A percentile compares a stretch with the other conserved stretches of the same genome.
Conservation (phyloP, 352 stramenopile genomes). For the Phytopythium chamaehyphon region DNA sequence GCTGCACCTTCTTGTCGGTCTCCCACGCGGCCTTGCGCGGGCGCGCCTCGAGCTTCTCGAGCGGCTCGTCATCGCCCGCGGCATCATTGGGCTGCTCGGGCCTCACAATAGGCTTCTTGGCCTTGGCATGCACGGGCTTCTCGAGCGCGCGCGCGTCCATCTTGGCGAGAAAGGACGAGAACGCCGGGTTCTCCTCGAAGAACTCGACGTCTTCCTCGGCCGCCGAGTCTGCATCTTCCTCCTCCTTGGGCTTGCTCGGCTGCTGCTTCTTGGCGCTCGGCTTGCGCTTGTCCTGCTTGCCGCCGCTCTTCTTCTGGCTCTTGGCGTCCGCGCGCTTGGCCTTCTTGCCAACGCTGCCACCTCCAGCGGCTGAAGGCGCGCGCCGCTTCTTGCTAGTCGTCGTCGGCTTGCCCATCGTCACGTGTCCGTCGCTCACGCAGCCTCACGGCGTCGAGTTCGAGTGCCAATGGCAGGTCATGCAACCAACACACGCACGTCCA, state of each 20-base stretch:
- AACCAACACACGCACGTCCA: no score
- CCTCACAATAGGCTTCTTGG: conserved; percentile 20
- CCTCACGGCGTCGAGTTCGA: no score
- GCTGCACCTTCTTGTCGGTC: conserved; percentile 46
- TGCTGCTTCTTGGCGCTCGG: conserved; percentile 21
- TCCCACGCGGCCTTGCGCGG: conserved; percentile 62
- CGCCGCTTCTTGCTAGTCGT: conserved; percentile 42
- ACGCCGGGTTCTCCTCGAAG: conserved; percentile 66
- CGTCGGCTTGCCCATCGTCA: conserved; percentile 17
- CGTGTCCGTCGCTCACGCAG: neutral
- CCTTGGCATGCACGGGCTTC: conserved; percentile 35
- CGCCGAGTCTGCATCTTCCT: conserved; percentile 61
- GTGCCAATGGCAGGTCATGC: no score
- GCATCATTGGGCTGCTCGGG: conserved; percentile 15
- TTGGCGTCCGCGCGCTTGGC: conserved; percentile 28
- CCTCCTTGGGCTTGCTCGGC: conserved; percentile 25
- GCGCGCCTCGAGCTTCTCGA: conserved; percentile 75
- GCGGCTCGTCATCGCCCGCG: conserved; percentile 36
- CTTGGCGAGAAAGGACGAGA: conserved; percentile 71
- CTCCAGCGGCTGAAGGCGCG: conserved; percentile 13
- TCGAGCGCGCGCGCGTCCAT: conserved; percentile 70
- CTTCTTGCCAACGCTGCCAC: conserved; percentile 27
- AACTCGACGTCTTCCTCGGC: conserved; percentile 78
- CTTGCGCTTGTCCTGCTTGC: conserved; percentile 7
- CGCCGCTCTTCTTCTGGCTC: conserved; percentile 2